Evolutionary conservation across 2,329 filamentous ascomycete genomes (phyloP).

Genomic region (Epicoccum nigrum): DNA sequence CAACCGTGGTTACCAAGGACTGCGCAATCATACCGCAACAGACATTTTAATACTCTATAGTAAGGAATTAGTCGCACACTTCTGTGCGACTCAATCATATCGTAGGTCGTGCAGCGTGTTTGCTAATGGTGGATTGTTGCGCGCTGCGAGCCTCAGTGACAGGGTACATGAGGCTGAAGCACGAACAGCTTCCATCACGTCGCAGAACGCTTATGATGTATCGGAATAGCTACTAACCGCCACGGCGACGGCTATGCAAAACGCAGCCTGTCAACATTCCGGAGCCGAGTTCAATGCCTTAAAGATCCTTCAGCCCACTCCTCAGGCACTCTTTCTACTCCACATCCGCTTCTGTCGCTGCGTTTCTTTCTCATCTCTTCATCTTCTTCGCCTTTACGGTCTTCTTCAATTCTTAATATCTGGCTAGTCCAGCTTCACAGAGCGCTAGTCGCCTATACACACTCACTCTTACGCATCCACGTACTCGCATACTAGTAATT

Average conservation of each 20-base stretch:
- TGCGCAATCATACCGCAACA: not conserved
- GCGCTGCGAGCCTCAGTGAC: conserved; percentile 25
- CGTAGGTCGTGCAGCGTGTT: not conserved
- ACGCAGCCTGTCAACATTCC: conserved; percentile 33
- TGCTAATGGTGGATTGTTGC: not conserved
- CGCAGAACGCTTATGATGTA: conserved; percentile 41
- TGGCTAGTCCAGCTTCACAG: conserved; percentile 48
- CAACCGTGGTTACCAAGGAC: not conserved
- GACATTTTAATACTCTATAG: too few species aligned
- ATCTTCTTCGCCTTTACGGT: conserved; percentile 16
- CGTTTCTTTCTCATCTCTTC: conserved; percentile 38
- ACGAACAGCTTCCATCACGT: conserved; percentile 45
- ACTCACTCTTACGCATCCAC: conserved; percentile 28
- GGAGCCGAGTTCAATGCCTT: conserved; percentile 44
- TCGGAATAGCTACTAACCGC: conserved; percentile 43
- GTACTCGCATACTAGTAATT: conserved; percentile 38
- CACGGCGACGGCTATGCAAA: conserved; percentile 28
- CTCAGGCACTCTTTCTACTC: conserved; percentile 41
- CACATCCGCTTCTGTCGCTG: conserved; percentile 36
- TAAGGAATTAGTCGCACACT: not conserved
- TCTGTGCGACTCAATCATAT: too few species aligned
- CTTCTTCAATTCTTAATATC: conserved; percentile 45
- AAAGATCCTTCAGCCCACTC: conserved; percentile 42
- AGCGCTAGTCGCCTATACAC: conserved; percentile 49
- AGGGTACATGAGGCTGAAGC: conserved; percentile 44